Evolutionary conservation across 345 rosid genomes (phyloP), one percentile per base, ranked within the genome.

Genomic region (Camelina laxa): DNA sequence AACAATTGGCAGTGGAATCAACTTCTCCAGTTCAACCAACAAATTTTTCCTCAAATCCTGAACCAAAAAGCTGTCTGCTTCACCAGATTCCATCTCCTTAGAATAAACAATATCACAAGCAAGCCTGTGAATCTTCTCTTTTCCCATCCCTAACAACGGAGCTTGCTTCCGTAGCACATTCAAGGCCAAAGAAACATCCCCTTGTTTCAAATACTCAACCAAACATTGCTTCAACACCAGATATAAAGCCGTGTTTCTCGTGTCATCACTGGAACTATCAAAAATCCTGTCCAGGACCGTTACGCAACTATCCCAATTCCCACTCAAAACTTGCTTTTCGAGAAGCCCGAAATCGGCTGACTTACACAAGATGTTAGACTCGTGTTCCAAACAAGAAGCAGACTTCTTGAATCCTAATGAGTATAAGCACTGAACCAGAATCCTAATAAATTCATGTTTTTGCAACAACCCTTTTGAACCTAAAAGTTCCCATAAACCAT

Each of bases 281-380:
- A 64, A 72, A 15, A 84, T 68, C 19, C 76, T 69, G 71, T 74
- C 84, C 5, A 94, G 62, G 0, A 82, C 80, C 35, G 74, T 73
- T 22, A 91, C 35, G 76, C 87, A 94, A 57, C 75, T 79, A 69
- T 88, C 88, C 96, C 96, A 94, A 50, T 85, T 73, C 9, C 96
- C 97, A 49, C 70, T 70, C 48, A 84, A 80, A 69, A 87, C 82
- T 78, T 85, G 87, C 21, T 76, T 80, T 76, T 90, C 96, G 65
- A 91, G 81, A 84, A 77, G 42, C 58, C 82, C 84, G 63, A 82
- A 76, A 42, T 85, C 85, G 17, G 51, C 30, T 3, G 90, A 83
- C 69, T 85, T 87, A 74, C 65, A 82, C 5, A 68, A 74, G 63
- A 89, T 54, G 39, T 86, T 83, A 0, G 96, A 91, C 81, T 94